Percentiles rank a stretch among this genome's conserved stretches.
phyloP scores from a whole-genome alignment of 495 filamentous ascomycete species.

The Tuber microsphaerosporum region DNA sequence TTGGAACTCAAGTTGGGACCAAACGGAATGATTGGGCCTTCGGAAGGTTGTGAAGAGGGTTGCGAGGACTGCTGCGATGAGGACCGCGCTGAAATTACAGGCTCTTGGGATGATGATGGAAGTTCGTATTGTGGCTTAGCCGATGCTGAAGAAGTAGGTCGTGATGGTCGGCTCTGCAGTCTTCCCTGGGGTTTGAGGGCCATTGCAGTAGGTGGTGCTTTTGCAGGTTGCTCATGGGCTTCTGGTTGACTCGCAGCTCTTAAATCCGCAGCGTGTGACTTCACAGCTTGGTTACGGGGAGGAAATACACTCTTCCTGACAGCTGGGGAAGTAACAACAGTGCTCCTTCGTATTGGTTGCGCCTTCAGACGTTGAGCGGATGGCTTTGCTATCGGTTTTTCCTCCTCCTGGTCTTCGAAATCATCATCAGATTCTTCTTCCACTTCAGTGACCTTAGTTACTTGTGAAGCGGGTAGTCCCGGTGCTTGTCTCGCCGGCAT shows the following conservation, averaged over 20 bases:
- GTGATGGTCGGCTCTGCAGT: conserved; percentile 10
- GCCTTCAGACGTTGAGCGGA: conserved; percentile 23
- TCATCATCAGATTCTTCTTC: conserved; percentile 40
- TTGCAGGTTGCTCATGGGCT: conserved; percentile 34
- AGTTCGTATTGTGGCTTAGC: background rate
- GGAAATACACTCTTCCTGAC: conserved; percentile 28
- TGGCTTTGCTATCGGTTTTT: conserved; percentile 25
- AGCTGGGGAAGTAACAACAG: conserved; percentile 16
- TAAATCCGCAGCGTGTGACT: conserved; percentile 51
- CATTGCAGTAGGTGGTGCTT: conserved; percentile 28
- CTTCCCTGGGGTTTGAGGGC: conserved; percentile 17
- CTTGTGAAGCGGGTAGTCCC: conserved; percentile 17
- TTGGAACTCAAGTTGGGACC: conserved; percentile 30
- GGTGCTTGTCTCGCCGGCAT: conserved; percentile 19
- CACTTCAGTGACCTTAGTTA: conserved; percentile 19
- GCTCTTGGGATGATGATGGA: background rate
- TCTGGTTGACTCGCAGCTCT: conserved; percentile 45
- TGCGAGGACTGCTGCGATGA: background rate
- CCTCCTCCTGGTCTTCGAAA: conserved; percentile 22
- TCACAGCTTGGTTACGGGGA: conserved; percentile 15
- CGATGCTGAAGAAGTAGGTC: background rate
- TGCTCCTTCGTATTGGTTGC: conserved; percentile 32
- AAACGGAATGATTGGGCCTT: conserved; percentile 28
- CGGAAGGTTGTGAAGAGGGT: background rate
- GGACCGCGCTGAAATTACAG: background rate